These are phyloP conservation scores for Leccinellum luteum DNA, from an alignment of 768 basidiomycete genomes.

Conservation along the genomic window DNA sequence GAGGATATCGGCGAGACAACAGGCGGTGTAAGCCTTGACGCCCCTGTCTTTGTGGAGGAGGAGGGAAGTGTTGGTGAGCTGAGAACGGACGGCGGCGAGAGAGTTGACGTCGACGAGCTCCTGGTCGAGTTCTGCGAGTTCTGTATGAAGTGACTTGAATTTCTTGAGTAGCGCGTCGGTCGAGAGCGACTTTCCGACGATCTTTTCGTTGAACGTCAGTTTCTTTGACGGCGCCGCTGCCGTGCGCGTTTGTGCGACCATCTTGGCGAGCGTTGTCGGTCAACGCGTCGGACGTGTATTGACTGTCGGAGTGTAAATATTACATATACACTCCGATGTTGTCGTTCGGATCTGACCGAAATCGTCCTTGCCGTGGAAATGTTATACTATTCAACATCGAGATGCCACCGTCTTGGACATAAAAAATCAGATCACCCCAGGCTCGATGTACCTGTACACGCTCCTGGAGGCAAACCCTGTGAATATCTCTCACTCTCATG, in stretches of 20 bases:
- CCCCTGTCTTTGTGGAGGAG: conserved; percentile 94
- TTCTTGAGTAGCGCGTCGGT: conserved; percentile 86
- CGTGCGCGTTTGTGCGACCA: conserved; percentile 76
- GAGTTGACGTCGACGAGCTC: conserved; percentile 77
- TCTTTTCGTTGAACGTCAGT: conserved; percentile 78
- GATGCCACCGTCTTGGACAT: too few species aligned
- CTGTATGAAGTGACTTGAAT: conserved; percentile 71
- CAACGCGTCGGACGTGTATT: background rate
- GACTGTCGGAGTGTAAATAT: conserved; percentile 9
- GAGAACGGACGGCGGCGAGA: conserved; percentile 65
- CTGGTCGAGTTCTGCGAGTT: conserved; percentile 84
- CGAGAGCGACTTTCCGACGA: conserved; percentile 69
- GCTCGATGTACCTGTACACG: too few species aligned
- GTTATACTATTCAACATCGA: too few species aligned
- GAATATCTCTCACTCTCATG: too few species aligned
- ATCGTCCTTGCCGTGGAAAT: too few species aligned
- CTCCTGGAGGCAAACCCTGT: too few species aligned
- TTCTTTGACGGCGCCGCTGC: conserved; percentile 53
- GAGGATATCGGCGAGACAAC: conserved; percentile 92
- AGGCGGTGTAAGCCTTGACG: conserved; percentile 92
- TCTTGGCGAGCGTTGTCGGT: conserved; percentile 25
- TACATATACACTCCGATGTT: conserved; percentile 1
- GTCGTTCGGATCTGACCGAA: too few species aligned
- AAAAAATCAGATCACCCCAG: too few species aligned
- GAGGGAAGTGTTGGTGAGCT: conserved; percentile 75